A percentile compares a stretch with the other conserved stretches of the same genome.
phyloP scores from a whole-genome alignment of 2,329 filamentous ascomycete species.

The Diaporthe citrichinensis region DNA sequence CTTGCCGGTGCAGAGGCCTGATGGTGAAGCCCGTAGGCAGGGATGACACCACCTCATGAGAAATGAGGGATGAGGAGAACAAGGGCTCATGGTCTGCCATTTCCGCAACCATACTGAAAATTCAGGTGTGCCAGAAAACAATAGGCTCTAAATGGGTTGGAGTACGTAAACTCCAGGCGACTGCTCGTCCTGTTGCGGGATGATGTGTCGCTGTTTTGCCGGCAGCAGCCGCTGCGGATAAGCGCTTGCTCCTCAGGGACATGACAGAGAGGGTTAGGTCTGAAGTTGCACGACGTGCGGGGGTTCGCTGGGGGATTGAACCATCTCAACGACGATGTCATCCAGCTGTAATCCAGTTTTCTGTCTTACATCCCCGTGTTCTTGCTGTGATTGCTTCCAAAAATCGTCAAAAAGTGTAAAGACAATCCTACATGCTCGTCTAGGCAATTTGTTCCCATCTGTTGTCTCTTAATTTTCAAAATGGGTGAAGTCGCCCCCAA shows the following conservation, averaged over 20 bases:
- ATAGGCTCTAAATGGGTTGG: not conserved
- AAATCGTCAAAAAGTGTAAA: not conserved
- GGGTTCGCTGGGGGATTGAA: not conserved
- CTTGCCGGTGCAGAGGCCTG: slow-evolving; percentile 76
- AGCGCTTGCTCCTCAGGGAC: not conserved
- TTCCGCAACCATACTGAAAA: not conserved
- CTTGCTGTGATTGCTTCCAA: not conserved
- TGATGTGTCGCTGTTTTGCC: not conserved
- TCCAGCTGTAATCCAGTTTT: not conserved
- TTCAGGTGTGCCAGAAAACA: not conserved
- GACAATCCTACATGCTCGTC: not conserved
- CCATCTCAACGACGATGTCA: not conserved
- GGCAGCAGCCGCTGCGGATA: slow-evolving; percentile 20
- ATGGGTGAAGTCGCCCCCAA: not conserved
- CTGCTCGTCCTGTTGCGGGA: not conserved
- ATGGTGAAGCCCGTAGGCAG: slow-evolving; percentile 80
- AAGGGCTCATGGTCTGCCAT: slow-evolving; percentile 53
- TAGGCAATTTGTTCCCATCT: not conserved
- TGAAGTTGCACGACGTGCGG: not conserved
- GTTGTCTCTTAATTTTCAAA: not conserved
- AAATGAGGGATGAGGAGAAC: slow-evolving; percentile 77
- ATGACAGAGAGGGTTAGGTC: not conserved
- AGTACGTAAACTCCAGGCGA: not conserved
- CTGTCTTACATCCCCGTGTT: no score
- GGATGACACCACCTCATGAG: slow-evolving; percentile 69